Percentiles rank a stretch among this genome's conserved stretches.
These are phyloP conservation scores for Mucor irregularis DNA, from an alignment of 371 early-diverging fungal genomes.

Conservation along the genomic window DNA sequence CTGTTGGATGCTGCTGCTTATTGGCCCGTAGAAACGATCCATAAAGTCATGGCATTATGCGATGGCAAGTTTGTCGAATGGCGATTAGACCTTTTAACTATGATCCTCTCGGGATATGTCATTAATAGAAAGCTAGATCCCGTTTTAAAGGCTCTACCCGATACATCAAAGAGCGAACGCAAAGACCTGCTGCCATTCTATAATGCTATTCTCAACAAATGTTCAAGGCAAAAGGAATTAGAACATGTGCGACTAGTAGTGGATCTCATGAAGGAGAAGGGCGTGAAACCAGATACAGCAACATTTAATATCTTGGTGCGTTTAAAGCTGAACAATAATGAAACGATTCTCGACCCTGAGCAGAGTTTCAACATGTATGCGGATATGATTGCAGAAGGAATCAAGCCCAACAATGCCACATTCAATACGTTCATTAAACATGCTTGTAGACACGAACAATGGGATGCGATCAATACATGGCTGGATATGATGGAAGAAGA, in stretches of 20 bases:
- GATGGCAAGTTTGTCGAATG: neutral
- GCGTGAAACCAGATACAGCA: conserved; percentile 25
- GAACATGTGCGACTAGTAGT: conserved; percentile 27
- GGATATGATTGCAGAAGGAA: conserved; percentile 9
- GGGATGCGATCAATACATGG: conserved; percentile 33
- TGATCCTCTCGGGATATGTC: conserved; percentile 7
- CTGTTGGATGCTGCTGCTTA: conserved; percentile 9
- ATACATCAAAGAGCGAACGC: neutral
- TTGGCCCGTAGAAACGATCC: conserved; percentile 1
- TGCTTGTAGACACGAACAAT: conserved; percentile 12
- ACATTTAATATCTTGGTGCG: conserved; percentile 35
- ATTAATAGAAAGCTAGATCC: neutral
- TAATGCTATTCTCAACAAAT: conserved; percentile 25
- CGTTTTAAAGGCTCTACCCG: conserved; percentile 9
- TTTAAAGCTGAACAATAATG: conserved; percentile 12
- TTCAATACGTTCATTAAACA: conserved; percentile 41
- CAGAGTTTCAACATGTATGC: conserved; percentile 8
- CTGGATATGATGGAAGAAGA: conserved; percentile 18
- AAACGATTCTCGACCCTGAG: neutral
- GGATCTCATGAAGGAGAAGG: conserved; percentile 22
- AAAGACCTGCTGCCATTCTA: conserved; percentile 16
- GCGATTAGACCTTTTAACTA: conserved; percentile 6
- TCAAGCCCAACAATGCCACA: conserved; percentile 36
- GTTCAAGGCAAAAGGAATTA: conserved; percentile 10
- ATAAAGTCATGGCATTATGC: neutral